These are phyloP conservation scores for Pseudonectria foliicola DNA, from an alignment of 2,329 filamentous ascomycete species.

Conservation along the genomic window DNA sequence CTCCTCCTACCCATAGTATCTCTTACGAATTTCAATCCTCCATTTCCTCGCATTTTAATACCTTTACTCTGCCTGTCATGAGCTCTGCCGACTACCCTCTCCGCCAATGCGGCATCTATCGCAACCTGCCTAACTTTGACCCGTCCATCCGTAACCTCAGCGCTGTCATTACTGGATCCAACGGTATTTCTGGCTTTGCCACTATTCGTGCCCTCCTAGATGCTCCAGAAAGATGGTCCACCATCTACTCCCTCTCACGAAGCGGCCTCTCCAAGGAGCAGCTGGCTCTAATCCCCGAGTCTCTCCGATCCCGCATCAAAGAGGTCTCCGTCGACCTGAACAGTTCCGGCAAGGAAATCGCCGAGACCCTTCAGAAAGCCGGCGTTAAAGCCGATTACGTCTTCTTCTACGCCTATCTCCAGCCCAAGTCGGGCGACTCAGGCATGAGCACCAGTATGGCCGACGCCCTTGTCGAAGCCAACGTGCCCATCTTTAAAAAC, in stretches of 20 bases:
- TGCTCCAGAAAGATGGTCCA: constrained; percentile 1
- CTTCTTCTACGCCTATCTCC: constrained; percentile 4
- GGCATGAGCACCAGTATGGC: background rate
- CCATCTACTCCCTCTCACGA: constrained; percentile 1
- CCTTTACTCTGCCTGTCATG: no score
- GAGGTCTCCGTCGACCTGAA: background rate
- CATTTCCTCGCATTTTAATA: no score
- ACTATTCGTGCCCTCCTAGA: constrained; percentile 1
- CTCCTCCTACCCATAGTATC: no score
- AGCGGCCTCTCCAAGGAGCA: background rate
- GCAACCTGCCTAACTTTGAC: constrained; percentile 1
- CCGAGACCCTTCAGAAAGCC: background rate
- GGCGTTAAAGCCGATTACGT: background rate
- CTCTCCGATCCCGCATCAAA: background rate
- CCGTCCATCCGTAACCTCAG: background rate
- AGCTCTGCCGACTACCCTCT: no score
- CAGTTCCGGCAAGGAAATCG: background rate
- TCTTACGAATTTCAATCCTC: no score
- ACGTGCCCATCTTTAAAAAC: constrained; percentile 2
- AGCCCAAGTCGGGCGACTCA: background rate
- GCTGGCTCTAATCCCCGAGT: background rate
- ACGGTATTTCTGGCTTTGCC: constrained; percentile 1
- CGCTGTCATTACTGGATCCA: constrained; percentile 1
- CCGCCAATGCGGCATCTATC: constrained; percentile 1
- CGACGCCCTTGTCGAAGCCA: background rate